phyloP scores from a whole-genome alignment of 768 basidiomycete species.

The Kwoniella sp. region DNA sequence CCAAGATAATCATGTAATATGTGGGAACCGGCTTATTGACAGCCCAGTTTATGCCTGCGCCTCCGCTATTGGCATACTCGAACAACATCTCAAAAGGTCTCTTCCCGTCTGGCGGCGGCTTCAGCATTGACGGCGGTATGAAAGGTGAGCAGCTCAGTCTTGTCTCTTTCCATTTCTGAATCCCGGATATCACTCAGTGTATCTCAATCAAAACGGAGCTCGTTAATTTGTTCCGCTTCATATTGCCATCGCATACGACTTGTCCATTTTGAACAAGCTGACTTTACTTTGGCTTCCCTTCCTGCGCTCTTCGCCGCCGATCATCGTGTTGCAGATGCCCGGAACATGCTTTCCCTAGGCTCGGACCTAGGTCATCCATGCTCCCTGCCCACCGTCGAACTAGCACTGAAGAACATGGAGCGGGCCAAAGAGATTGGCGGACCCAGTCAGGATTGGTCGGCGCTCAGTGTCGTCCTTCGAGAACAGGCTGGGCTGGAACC shows the following conservation, averaged over 20 bases:
- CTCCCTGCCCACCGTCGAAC: conserved; percentile 25
- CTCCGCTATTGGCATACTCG: conserved; percentile 30
- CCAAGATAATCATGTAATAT: too few relatives aligned
- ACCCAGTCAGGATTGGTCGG: conserved; percentile 25
- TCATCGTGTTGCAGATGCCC: conserved; percentile 25
- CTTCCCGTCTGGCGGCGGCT: conserved; percentile 26
- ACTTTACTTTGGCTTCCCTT: background rate
- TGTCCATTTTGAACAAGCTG: too few relatives aligned
- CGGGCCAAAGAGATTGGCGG: conserved; percentile 22
- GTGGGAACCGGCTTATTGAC: too few relatives aligned
- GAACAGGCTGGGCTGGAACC: conserved; percentile 21
- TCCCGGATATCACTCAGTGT: background rate
- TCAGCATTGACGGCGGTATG: conserved; percentile 31
- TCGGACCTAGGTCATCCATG: conserved; percentile 14
- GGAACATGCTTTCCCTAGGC: conserved; percentile 32
- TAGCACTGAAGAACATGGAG: conserved; percentile 19
- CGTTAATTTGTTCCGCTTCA: conserved; percentile 2
- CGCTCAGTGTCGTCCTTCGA: conserved; percentile 14
- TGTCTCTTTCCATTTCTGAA: background rate
- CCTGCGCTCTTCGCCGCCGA: background rate
- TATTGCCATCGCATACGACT: too few relatives aligned
- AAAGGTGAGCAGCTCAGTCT: conserved; percentile 29
- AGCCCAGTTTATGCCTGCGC: conserved; percentile 31
- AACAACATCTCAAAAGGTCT: conserved; percentile 34
- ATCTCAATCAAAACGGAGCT: background rate